Evolutionary conservation across 169 alveolate species (phyloP), one percentile per base, ranked within the genome.

Genomic region (Babesia bovis): DNA sequence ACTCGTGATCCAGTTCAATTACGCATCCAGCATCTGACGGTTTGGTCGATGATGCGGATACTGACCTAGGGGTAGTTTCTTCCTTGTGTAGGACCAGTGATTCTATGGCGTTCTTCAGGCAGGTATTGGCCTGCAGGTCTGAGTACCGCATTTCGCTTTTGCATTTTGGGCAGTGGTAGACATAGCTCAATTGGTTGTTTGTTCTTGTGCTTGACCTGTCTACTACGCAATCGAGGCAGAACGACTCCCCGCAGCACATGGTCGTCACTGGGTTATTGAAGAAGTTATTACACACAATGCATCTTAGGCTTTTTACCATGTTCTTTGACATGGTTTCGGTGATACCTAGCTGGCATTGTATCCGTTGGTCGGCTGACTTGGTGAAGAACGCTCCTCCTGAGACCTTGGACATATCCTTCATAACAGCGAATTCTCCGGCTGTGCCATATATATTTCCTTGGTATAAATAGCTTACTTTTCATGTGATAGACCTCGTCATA

Each of bases 351-450:
- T 83, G 87, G 26, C 69, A 73, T 51, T 90, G 91, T 36, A 91
- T 83, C 25, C 91, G 85, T 55, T 91, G 93, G 52, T 91, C 95
- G 13, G 87, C 95, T 7, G 94, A 84, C 63, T 90, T 90, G 21
- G 92, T 90, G 51, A 91, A 76, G 41, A 87, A 91, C 2, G 95
- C 95, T 26, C 94, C 91, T 5, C 95, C 94, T 38, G 94, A 90
- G 0, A 91, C 91, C 63, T 83, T 87, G 49, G 85, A 89, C 68
- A 90, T 89, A 56, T 91, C 94, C 85, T 91, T 87, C 82, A 91
- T 42, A 4, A 91, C 89, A 7, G 94, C 95, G 75, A 90, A 91
- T 30, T 92, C 70, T 9, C 95, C 95, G 52, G 89, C 95, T 50
- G 89, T 68, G 45, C n/a, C 13, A 38, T 3, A 60, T 19, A 2